Base-by-base conservation (phyloP, 1,284 basidiomycete genomes). In the Omphalotus olearius region DNA sequence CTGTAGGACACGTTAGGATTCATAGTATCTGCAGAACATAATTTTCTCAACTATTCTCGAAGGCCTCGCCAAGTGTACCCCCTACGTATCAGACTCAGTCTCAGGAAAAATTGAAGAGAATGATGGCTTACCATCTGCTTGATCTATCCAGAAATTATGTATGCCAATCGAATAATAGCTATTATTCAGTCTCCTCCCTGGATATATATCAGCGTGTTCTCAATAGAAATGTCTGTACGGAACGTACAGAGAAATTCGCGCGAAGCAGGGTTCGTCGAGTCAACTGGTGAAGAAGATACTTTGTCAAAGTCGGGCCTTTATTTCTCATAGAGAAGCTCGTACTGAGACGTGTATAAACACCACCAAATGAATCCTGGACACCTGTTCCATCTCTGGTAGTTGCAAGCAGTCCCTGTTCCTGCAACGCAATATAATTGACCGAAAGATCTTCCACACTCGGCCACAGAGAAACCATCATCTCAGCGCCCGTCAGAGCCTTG, bases 401-500 rank as follows among this genome's bases (percentile, higher is more conserved):
- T 6, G 66, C 70, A 6, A 73, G 53, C 25, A 71, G 56, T 1
- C 70, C 70, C 36, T 67, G 55, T 49, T 64, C 51, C 50, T 72
- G 70, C 41, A 72, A 50, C 7, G 61, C 54, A 10, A 68, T 53
- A 50, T 72, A 71, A 47, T 72, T 71, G 35, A 60, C 65, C 1
- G 70, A 72, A 14, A 68, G 56, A 52, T 72, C 70, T 55, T 73
- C 70, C 14, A 72, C 70, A 50, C 69, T 69, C 1, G 71, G 71
- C 70, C 70, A 73, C 26, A 73, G 59, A 10, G 70, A 72, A 7
- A 71, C 70, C 71, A 73, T 73, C 65, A 73, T 66, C 54, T 73
- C 69, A n/a, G 71, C 71, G 2, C 71, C 71, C 5, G 71, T 73
- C 26, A 72, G 61, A n/a, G 58, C 58, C 52, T 71, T 71, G 35